Percentiles rank a stretch among this genome's conserved stretches.
phyloP scores from a whole-genome alignment of 371 early-diverging fungal genomes.

The Blakeslea trispora region DNA sequence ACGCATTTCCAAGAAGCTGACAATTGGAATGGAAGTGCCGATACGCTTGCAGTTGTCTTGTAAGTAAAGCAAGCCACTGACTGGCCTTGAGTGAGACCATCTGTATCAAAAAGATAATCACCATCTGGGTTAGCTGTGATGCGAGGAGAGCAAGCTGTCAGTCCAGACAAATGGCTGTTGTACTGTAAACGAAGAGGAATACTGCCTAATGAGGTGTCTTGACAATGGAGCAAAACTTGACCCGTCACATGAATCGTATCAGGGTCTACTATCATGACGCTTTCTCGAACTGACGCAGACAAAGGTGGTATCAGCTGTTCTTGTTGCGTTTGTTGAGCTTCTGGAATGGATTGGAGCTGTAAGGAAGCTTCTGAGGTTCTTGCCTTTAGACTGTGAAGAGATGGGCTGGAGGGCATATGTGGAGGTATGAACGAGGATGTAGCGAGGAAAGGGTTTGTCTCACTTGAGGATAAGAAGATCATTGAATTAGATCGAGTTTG shows the following conservation, averaged over 20 bases:
- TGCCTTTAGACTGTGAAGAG: not conserved
- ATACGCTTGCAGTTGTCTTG: not conserved
- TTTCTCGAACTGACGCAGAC: constrained; percentile 6
- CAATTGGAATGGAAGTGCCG: constrained; percentile 3
- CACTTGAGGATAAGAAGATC: constrained; percentile 1
- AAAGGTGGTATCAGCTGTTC: not conserved
- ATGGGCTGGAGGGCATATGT: not conserved
- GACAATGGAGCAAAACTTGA: constrained; percentile 3
- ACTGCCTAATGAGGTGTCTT: not conserved
- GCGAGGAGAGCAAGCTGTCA: constrained; percentile 1
- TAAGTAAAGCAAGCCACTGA: constrained; percentile 6
- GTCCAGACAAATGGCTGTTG: not conserved
- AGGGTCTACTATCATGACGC: not conserved
- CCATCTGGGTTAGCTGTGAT: not conserved
- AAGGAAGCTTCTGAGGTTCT: not conserved
- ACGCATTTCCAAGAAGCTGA: constrained; percentile 18
- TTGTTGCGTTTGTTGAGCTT: constrained; percentile 3
- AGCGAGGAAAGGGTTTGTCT: constrained; percentile 10
- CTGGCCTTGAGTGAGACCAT: not conserved
- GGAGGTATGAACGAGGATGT: constrained; percentile 1
- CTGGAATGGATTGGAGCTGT: constrained; percentile 15
- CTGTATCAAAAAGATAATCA: constrained; percentile 1
- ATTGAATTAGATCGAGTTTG: constrained; percentile 3
- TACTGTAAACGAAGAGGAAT: not conserved
- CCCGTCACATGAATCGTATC: not conserved